Conservation (phyloP, 768 basidiomycete genomes). For the Leccinum arenicola region DNA sequence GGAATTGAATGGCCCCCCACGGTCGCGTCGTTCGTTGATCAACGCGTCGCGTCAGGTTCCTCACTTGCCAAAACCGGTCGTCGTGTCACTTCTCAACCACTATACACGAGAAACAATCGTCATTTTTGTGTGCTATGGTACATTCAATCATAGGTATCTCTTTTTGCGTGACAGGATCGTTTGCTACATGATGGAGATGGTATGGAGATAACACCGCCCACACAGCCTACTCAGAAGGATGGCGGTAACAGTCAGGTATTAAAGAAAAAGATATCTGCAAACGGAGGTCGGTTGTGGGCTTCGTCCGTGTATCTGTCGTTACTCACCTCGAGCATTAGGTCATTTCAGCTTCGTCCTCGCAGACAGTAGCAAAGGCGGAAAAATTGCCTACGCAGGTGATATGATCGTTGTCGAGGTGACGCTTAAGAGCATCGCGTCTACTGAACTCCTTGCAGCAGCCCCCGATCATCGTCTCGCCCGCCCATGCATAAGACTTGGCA, state of each 20-base stretch:
- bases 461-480: slow-evolving; percentile 32
- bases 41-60: slow-evolving; percentile 10
- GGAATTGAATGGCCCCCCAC: background rate
- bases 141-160: slow-evolving; percentile 17
- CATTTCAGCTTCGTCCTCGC: slow-evolving; percentile 25
- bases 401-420: slow-evolving; percentile 37
- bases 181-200: slow-evolving; percentile 13
- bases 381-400: slow-evolving; percentile 34
- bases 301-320: background rate
- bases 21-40: slow-evolving; percentile 5
- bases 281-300: background rate
- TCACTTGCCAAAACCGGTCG: slow-evolving; percentile 14
- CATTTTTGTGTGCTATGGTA: slow-evolving; percentile 17
- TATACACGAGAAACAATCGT: background rate
- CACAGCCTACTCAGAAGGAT: slow-evolving; percentile 5
- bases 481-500: slow-evolving; percentile 27
- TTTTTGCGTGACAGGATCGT: background rate
- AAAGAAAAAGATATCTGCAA: slow-evolving; percentile 9
- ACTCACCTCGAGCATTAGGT: slow-evolving; percentile 7
- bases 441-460: slow-evolving; percentile 39
- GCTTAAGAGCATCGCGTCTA: slow-evolving; percentile 39
- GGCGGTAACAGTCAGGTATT: background rate
- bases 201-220: slow-evolving; percentile 9
- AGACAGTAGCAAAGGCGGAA: slow-evolving; percentile 25
- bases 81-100: background rate